Percentiles rank a stretch among this genome's conserved stretches.
Evolutionary conservation across 331 rosid genomes (phyloP).

Genomic region (Dryas integrifolia): DNA sequence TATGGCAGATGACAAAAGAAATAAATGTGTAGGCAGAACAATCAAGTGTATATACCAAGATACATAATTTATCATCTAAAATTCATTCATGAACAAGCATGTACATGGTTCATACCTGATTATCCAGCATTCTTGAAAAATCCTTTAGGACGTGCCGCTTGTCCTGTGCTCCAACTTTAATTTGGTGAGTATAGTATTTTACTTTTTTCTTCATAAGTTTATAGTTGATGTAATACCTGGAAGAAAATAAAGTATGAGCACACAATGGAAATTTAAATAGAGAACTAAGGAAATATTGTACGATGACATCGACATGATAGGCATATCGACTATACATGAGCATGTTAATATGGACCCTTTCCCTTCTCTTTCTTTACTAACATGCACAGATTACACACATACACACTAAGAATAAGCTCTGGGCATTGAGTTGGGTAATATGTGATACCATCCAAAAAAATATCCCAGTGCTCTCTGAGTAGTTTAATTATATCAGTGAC

Average conservation of each 20-base stretch:
- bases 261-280: background rate
- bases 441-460: background rate
- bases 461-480: background rate
- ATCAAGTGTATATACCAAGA: background rate
- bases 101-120: slow-evolving; percentile 53
- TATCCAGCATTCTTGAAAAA: slow-evolving; percentile 90
- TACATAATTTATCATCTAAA: background rate
- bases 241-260: slow-evolving; percentile 19
- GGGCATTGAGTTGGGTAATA: background rate
- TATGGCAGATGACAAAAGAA: background rate
- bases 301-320: background rate
- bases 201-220: slow-evolving; percentile 93
- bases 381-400: background rate
- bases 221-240: slow-evolving; percentile 89
- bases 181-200: slow-evolving; percentile 77
- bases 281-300: background rate
- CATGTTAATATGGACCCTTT: background rate
- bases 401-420: background rate
- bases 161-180: slow-evolving; percentile 74
- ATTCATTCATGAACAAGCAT: slow-evolving; percentile 5
- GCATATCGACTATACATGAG: background rate
- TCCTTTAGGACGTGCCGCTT: slow-evolving; percentile 81
- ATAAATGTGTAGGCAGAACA: background rate
- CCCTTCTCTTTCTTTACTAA: background rate
- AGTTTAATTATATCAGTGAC: background rate